Base-by-base conservation (phyloP, 306 rosid genomes). In the Cucurbita maxima region DNA sequence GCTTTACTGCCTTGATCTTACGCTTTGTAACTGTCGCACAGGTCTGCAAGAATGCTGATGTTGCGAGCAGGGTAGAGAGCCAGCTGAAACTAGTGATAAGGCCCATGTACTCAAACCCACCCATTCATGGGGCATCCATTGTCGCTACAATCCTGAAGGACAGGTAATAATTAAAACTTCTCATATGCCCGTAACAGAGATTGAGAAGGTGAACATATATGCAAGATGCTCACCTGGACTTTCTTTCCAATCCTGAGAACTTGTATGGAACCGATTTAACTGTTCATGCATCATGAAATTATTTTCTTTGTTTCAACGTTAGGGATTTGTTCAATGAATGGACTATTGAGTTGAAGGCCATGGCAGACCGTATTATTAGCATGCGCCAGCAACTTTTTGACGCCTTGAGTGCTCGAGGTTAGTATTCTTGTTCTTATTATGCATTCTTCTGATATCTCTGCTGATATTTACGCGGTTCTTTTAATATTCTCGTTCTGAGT, bases 51-150 rank as follows among this genome's bases (percentile, higher is more conserved):
- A 79, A 85, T 58, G 83, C 96, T 57, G 96, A 91, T 74, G 89
- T 95, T 54, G 90, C 97, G 19, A 81, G 89, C 83, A 86, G 75
- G 81, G 97, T 91, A 72, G 99, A 95, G 84, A 95, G 97, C 85
- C 99, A 95, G 80, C 75, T 95, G 82, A 95, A 95, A 80, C 97
- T 95, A 63, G 99, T 95, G 81, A 85, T 95, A 76, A 86, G 99
- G 80, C 99, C 99, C 59, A 95, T 95, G 99, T 95, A 88, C 82
- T 95, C 99, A 43, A 95, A 58, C 78, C 99, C 97, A 76, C 97
- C 99, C 79, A 88, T 95, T 87, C 99, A 95, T 36, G 99, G 99
- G 72, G 99, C 97, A 78, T 86, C 99, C 36, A 95, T 95, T 84
- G 99, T 95, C 38, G 96, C 97, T 14, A 78, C 96, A 64, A 80